phyloP scores from a whole-genome alignment of 108 stramenopile species.

The Aurantiochytrium sp. region DNA sequence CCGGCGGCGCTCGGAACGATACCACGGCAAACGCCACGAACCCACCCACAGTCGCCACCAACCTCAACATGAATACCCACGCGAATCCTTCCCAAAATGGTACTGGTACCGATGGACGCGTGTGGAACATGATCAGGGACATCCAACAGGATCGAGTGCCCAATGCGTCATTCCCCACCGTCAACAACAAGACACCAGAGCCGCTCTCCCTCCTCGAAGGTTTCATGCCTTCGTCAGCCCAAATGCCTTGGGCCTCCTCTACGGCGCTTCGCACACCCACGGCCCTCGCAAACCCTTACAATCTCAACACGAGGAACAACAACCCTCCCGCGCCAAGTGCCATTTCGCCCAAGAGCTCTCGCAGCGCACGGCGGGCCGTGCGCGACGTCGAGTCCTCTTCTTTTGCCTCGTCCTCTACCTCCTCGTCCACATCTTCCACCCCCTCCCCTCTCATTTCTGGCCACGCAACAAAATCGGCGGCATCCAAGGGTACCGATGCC shows the following conservation, averaged over 20 bases:
- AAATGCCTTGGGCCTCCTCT: not conserved
- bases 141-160: no score
- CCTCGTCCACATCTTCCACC: not conserved
- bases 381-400: not conserved
- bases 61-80: no score
- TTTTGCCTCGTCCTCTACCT: not conserved
- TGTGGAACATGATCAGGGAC: no score
- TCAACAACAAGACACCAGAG: not conserved
- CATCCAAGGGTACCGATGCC: not conserved
- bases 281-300: not conserved
- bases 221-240: not conserved
- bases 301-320: no score
- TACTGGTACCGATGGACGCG: no score
- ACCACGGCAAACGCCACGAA: no score
- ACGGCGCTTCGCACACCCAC: not conserved
- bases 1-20: no score
- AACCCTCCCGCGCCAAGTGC: not conserved
- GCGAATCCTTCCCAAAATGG: no score
- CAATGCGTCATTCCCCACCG: no score
- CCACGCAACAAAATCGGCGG: no score
- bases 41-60: no score
- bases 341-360: not conserved
- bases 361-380: not conserved
- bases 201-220: not conserved
- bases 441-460: no score